Base-by-base conservation (phyloP, 2,329 filamentous ascomycete genomes). In the Hypoxylon sp. region DNA sequence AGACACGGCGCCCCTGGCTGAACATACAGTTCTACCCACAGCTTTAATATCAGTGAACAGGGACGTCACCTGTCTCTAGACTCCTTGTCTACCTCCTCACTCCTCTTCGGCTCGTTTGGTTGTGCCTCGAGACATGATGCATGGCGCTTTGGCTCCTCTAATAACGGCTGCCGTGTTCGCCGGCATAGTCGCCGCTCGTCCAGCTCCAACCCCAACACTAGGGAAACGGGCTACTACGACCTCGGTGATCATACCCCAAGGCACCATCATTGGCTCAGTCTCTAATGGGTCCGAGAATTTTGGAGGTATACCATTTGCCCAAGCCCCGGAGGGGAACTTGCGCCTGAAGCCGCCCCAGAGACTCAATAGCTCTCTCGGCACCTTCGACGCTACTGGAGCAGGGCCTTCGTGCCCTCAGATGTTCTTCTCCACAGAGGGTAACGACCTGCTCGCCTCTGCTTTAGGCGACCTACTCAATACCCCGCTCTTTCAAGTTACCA, bases 231-330 rank as follows among this genome's bases (percentile, higher is more conserved):
- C 36, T 32, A 50, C 57, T 6, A 71, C 65, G n/a, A 61, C 69
- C 14, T 73, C 74, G n/a, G 69, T 77, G 11, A 49, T 65, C 36
- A 72, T 67, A 14, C 61, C 73, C 8, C 73, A 70, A 26, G 75
- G 75, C 7, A 76, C 74, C 7, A 58, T 77, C 14, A 63, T 76
- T 16, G 75, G 75, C n/a, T 65, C 73, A 9, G 69, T 70, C 1
- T 7, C 62, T 0, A 61, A 66, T 42, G 67, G 61, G 12, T 83
- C 93, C 18, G 91, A 95, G 61, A 86, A 82, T 24, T 94, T 92
- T 80, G 87, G 85, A 58, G 91, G 89, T 20, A 92, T 96, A 59
- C 92, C 91, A 2, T 96, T 89, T 73, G 91, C 91, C 1, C 81
- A 92, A 65, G 84, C 91, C 1, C 92, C 92, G 0, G 82, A 85